Base-by-base conservation (phyloP, 169 alveolate genomes). In the Fabrea salina region DNA sequence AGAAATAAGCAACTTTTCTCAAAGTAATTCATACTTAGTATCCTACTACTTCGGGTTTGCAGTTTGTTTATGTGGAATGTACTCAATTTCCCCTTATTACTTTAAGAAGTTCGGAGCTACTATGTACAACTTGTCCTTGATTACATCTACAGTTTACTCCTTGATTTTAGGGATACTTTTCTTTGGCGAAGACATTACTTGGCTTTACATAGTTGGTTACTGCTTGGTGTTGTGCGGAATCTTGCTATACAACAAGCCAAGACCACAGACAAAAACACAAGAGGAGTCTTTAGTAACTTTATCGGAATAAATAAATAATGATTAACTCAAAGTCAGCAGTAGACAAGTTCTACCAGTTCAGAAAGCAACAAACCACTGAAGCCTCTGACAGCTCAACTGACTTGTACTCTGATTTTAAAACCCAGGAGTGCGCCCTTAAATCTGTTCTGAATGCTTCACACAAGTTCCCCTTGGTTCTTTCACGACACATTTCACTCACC, bases 101-200 rank as follows among this genome's bases (percentile, higher is more conserved):
- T 22, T 66, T 32, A 41, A 19, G 33, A 66, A 66, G 30, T 66
- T 37, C 30, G 56, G 76, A 11, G 76, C 76, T 4, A 66, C 76
- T 0, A 32, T 37, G 56, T 66, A 37, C 13, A 66, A 66, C 5
- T 5, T 66, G n/a, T 32, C 76, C 1, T 41, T 66, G n/a, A 19
- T 66, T 37, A 58, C 71, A n/a, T 30, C 71, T 27, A 25, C 32
- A 7, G 43, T 58, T 4, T 58, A 58, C 32, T 37, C 47, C 0
- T 27, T 58, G 32, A 22, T 58, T 4, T 27, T 58, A 25, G 71
- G 71, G 32, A 30, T 58, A n/a, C n/a, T 58, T 4, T 35, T 58
- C 30, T 58, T 58, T 58, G 30, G 32, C 32, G 71, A 58, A 58
- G 44, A 43, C 4, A 30, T 58, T 27, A 27, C 71, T 7, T 30